Conservation (phyloP, 805 yeast species). For the Suhomyces sp. region DNA sequence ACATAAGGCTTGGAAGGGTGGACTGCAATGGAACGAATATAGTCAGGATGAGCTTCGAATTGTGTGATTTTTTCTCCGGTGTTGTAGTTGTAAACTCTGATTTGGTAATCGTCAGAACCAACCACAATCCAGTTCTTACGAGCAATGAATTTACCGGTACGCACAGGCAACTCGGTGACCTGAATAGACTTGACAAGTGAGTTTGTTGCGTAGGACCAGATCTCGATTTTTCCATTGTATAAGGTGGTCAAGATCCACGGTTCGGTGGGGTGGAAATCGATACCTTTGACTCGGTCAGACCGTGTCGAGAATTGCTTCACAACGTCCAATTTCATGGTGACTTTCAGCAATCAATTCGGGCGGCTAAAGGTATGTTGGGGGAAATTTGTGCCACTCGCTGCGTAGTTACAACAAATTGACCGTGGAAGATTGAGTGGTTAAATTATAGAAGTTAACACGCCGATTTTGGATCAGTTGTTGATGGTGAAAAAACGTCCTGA, state of each 20-base stretch:
- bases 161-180: constrained; percentile 93
- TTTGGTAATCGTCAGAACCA: constrained; percentile 93
- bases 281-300: constrained; percentile 95
- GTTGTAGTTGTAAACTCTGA: constrained; percentile 91
- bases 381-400: too few relatives aligned
- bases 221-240: constrained; percentile 86
- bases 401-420: constrained; percentile 5
- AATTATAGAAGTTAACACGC: constrained; percentile 15
- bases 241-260: constrained; percentile 95
- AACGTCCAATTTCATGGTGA: constrained; percentile 42
- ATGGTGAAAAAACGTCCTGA: constrained; percentile 4
- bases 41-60: constrained; percentile 98
- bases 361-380: too few relatives aligned
- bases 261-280: constrained; percentile 96
- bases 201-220: constrained; percentile 90
- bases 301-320: constrained; percentile 84
- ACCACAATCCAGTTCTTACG: constrained; percentile 96
- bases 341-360: too few relatives aligned
- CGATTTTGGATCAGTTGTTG: constrained; percentile 8
- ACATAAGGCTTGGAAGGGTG: constrained; percentile 92
- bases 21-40: constrained; percentile 87
- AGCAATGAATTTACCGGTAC: constrained; percentile 93
- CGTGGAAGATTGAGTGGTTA: neutral
- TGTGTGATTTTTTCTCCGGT: constrained; percentile 93
- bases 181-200: constrained; percentile 84